Conservation (phyloP, 1,284 basidiomycete species). For the Amylostereum chailletii region DNA sequence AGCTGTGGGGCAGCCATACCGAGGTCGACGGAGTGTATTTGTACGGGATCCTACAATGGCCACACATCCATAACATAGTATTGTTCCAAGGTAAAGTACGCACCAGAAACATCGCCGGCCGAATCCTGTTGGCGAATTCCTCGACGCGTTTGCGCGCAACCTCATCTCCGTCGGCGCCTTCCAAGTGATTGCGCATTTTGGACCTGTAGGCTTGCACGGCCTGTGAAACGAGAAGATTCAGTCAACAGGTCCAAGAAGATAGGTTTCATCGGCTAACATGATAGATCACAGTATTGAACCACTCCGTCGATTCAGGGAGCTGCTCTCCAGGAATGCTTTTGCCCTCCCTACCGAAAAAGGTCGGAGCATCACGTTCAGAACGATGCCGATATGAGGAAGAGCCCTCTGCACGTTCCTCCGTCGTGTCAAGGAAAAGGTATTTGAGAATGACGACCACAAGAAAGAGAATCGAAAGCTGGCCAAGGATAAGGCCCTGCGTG, state of each 20-base stretch:
- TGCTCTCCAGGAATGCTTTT: background rate
- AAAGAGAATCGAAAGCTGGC: constrained; percentile 69
- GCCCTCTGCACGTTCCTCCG: constrained; percentile 41
- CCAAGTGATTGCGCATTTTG: constrained; percentile 53
- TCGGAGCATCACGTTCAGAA: constrained; percentile 24
- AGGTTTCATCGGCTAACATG: constrained; percentile 36
- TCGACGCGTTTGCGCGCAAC: constrained; percentile 62
- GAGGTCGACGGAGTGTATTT: constrained; percentile 66
- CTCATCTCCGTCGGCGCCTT: constrained; percentile 63
- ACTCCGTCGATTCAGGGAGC: constrained; percentile 56
- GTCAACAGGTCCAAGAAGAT: background rate
- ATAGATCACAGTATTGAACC: constrained; percentile 64
- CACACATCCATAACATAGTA: too few relatives aligned
- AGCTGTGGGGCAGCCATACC: constrained; percentile 62
- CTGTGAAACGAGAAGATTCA: constrained; percentile 28
- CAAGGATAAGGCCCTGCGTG: constrained; percentile 74
- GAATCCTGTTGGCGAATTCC: constrained; percentile 59
- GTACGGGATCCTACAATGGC: constrained; percentile 57
- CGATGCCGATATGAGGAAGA: constrained; percentile 50
- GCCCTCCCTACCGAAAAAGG: constrained; percentile 1
- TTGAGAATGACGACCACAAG: constrained; percentile 66
- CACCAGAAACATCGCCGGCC: constrained; percentile 62
- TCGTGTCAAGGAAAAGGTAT: constrained; percentile 72
- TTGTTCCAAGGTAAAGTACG: constrained; percentile 16
- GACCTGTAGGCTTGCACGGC: constrained; percentile 63